Evolutionary conservation across 2,329 filamentous ascomycete genomes (phyloP).

Genomic region (Falciphora oryzae): DNA sequence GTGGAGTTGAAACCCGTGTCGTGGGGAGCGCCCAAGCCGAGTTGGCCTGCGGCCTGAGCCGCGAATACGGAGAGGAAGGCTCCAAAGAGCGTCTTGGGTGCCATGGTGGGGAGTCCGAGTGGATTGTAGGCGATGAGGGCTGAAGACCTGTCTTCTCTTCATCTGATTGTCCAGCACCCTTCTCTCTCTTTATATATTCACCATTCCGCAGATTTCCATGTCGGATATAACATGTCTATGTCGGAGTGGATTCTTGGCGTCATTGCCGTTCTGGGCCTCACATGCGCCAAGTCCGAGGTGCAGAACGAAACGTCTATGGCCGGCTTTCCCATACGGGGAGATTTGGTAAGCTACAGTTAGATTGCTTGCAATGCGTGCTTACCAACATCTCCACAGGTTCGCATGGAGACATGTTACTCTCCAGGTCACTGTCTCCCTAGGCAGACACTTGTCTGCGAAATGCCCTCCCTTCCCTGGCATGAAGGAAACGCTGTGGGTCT

Average conservation of each 20-base stretch:
- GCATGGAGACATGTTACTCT: no score
- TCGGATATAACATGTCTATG: not conserved
- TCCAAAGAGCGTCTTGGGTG: not conserved
- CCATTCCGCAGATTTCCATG: not conserved
- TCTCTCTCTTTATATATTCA: not conserved
- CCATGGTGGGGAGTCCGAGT: not conserved
- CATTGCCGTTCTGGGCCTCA: no score
- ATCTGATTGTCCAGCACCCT: not conserved
- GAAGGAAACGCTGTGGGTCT: no score
- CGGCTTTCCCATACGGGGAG: no score
- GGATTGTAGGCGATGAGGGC: not conserved
- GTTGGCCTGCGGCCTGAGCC: not conserved
- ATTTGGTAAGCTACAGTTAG: no score
- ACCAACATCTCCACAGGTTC: no score
- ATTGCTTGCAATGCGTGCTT: no score
- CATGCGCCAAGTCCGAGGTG: no score
- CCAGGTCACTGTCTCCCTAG: no score
- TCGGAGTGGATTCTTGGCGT: not conserved
- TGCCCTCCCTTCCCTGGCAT: no score
- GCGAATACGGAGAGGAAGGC: not conserved
- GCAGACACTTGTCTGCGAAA: no score
- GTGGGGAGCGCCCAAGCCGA: not conserved
- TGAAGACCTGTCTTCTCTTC: not conserved
- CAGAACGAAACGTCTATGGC: no score
- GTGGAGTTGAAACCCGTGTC: slow-evolving; percentile 22